Conservation (phyloP, 2,329 filamentous ascomycete species). For the Grosmannia clavigera region DNA sequence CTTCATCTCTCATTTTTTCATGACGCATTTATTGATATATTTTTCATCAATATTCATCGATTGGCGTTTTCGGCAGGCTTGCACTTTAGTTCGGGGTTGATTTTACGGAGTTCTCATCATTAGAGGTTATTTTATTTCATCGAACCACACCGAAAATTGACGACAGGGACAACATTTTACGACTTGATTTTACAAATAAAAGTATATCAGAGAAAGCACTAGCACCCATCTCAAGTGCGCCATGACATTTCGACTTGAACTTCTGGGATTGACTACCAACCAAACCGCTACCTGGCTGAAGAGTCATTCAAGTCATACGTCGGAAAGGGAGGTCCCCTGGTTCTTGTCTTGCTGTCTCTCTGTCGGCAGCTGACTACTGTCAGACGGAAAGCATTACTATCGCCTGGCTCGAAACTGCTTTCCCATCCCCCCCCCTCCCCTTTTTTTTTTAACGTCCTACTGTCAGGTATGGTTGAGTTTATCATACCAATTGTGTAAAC, state of each 20-base stretch:
- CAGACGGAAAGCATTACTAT: not conserved
- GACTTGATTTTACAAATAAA: slow-evolving; percentile 1
- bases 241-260: not conserved
- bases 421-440: too few relatives aligned
- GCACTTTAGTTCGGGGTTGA: not conserved
- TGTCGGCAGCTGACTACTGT: not conserved
- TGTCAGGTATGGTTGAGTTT: too few relatives aligned
- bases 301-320: not conserved
- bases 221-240: not conserved
- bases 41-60: slow-evolving; percentile 11
- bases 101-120: not conserved
- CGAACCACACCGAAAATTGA: slow-evolving; percentile 4
- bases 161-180: slow-evolving; percentile 4
- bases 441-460: too few relatives aligned
- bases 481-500: too few relatives aligned
- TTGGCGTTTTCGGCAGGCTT: slow-evolving; percentile 16
- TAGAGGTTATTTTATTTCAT: not conserved
- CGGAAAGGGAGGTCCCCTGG: not conserved
- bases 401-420: not conserved
- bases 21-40: not conserved
- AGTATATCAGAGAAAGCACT: not conserved
- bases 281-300: not conserved
- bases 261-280: not conserved
- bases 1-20: not conserved
- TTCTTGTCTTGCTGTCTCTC: not conserved